Evolutionary conservation across 2,329 filamentous ascomycete species (phyloP), one percentile per base, ranked within the genome.

Genomic region (Microascus cirrosus): DNA sequence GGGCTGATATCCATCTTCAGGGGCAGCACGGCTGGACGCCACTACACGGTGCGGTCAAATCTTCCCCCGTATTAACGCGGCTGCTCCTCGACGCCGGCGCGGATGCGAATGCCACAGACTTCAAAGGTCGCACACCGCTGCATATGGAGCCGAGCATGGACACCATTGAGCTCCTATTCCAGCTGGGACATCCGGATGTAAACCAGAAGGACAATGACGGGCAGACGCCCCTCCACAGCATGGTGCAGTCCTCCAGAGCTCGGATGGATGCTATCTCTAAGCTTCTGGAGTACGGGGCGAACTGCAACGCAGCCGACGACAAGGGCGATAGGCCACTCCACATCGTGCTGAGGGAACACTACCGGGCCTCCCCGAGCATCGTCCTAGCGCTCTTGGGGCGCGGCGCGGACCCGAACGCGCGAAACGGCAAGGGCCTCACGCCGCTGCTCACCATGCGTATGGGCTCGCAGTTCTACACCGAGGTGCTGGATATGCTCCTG

Each of bases 71-170:
- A 5, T 39, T 62, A 24, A 51, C 60, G 7, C 60, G 53, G 15
- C 22, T 61, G 0, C 60, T 69, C 0, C 57, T 68, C 2, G 61
- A 64, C 36, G 63, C 60, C 2, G 65, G 66, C 0, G 62, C 64
- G 1, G 63, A 68, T 56, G 59, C 60, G 1, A 64, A 66, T 57
- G 58, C 59, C 1, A 56, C 58, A 10, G 56, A 63, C 20, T 22
- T 39, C 12, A 8, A 35, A 12, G 64, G 66, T 1, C 8, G 53
- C 42, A 59, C 63, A 3, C 65, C 59, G 2, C 57, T 68, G 2
- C 65, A 67, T 20, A 13, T 24, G 3, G 25, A n/a, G 1, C 25
- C 13, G 0, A 18, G 28, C 0, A 2, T 24, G 10, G 61, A 65
- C 3, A 59, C 58, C 6, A 28, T 69, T 11, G 53, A 45, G 2